Base-by-base conservation (phyloP, 129 eudicot species). In the Helianthus tuberosus region DNA sequence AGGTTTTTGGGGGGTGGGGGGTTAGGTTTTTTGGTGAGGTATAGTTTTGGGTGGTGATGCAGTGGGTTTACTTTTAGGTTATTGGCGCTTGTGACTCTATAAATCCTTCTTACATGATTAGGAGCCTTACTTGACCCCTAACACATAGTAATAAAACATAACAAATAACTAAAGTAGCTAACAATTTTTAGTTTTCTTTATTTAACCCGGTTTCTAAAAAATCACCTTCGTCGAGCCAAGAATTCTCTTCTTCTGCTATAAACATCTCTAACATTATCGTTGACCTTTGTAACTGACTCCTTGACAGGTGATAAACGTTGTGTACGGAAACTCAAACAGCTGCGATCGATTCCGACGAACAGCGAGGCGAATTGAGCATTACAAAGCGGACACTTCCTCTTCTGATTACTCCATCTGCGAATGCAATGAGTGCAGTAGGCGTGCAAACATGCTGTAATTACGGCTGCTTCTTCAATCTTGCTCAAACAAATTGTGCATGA, bases 321-420 rank as follows among this genome's bases (percentile, higher is more conserved):
- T 1, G 66, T 79, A 47, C 44, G 87, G 73, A 77, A 84, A 5
- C 62, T 75, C 55, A 77, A 10, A 47, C 84, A 80, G 49, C 59
- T 52, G 43, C 70, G 46, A 66, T 77, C 81, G 76, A 82, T 77
- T 49, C 54, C 65, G 61, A 51, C 81, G 61, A 82, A 83, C 84
- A 86, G 74, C 6, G 89, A 85, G 43, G 25, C 64, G 79, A 87
- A 90, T 1, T 64, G 13, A 6, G 90, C 69, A 64, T 85, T 87
- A 65, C 96, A 90, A 71, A 90, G 88, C n/a, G 96, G 96, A 77
- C 96, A 90, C 16, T 75, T 80, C 16, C 84, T 81, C 76, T 87
- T 89, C 49, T 75, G 32, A 44, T 83, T 16, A 78, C 93, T 89
- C 96, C 96, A 89, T 35, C 59, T 66, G 53, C 72, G 85, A 58